Evolutionary conservation across 2,329 filamentous ascomycete species (phyloP).

Genomic region (Alternaria infectoria): DNA sequence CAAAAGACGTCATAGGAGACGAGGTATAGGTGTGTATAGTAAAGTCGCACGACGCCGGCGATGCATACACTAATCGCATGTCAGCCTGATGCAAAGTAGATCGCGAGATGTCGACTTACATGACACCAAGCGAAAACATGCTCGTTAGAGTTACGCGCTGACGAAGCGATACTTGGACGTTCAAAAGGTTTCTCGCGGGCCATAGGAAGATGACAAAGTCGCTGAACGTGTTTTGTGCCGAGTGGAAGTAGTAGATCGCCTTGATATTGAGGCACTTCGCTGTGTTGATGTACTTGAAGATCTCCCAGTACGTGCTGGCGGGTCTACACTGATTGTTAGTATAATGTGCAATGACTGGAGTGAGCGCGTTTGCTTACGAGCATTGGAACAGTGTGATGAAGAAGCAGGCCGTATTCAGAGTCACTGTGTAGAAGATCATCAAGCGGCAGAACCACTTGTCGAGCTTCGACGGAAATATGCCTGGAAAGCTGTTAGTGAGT

Average conservation of each 20-base stretch:
- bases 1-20: conserved; percentile 36
- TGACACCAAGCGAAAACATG: conserved; percentile 40
- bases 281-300: conserved; percentile 27
- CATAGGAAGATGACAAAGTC: conserved; percentile 44
- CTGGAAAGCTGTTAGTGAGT: background rate
- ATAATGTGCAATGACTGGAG: background rate
- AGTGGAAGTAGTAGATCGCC: conserved; percentile 33
- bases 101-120: conserved; percentile 16
- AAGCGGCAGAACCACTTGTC: conserved; percentile 39
- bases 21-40: conserved; percentile 36
- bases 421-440: conserved; percentile 30
- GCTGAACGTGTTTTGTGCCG: conserved; percentile 33
- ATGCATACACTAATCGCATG: conserved; percentile 39
- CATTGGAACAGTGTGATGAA: conserved; percentile 39
- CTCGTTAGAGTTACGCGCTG: conserved; percentile 37
- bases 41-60: conserved; percentile 38
- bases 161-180: conserved; percentile 32
- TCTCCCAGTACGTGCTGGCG: conserved; percentile 32
- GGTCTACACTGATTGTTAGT: conserved; percentile 14
- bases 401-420: conserved; percentile 26
- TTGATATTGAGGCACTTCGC: conserved; percentile 33
- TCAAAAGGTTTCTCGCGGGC: conserved; percentile 37
- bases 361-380: conserved; percentile 21
- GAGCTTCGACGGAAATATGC: conserved; percentile 33
- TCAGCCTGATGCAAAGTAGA: conserved; percentile 17